Evolutionary conservation across 2,329 filamentous ascomycete genomes (phyloP), one percentile per base, ranked within the genome.

Genomic region (Meredithiella fracta): DNA sequence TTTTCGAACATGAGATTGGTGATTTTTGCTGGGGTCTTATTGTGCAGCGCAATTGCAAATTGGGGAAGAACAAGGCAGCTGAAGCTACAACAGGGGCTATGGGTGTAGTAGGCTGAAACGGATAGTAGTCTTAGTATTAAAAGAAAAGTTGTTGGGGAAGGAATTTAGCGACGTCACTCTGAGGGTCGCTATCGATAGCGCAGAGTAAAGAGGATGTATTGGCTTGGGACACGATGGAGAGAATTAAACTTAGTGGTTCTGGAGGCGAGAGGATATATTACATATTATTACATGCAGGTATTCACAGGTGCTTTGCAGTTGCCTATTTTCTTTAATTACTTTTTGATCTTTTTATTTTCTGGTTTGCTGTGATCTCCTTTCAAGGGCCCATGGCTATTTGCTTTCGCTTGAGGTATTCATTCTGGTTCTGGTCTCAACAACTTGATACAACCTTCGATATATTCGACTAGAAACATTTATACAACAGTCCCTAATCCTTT

Each of bases 161-260:
- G 53, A 53, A 53, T 23, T n/a, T 51, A 31, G 22, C 55, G 55
- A 57, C 55, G 51, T 57, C 50, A 54, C 55, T 51, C 49, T 29
- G 37, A n/a, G 44, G 23, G 20, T 26, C 15, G 44, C 22, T 49
- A 49, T 49, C 22, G 44, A 49, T 49, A 49, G 23, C 11, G 38
- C 38, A 20, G 38, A 34, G 29, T 34, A 34, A 34, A 34, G 29
- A 34, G 29, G 29, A 34, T 34, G 29, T 34, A 11, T 5, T 34
- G 29, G 5, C 11, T 34, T 5, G 5, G 11, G 29, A 5, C 29
- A 34, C n/a, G n/a, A n/a, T 34, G 5, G 11, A 11, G 5, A 34
- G 29, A 11, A 34, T 34, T 34, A 34, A n/a, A 34, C 29, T 34
- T 34, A 11, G 11, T 34, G 29, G 29, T 11, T 34, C 29, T 34